Conservation (phyloP, 2,329 filamentous ascomycete genomes). For the Dothistroma pini region DNA sequence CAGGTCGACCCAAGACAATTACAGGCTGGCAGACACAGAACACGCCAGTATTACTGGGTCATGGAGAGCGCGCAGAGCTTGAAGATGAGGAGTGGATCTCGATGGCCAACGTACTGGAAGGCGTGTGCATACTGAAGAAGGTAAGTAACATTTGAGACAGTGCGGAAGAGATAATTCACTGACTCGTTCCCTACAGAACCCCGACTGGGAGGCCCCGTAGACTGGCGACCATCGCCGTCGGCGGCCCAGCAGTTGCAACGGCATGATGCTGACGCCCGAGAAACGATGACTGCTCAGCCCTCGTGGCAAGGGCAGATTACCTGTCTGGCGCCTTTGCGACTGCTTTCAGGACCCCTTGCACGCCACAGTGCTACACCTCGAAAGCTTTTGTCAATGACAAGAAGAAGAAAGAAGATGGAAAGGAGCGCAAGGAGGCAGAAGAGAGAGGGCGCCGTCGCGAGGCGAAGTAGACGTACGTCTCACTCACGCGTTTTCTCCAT, state of each 20-base stretch:
- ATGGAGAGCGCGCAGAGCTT: constrained; percentile 91
- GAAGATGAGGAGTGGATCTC: constrained; percentile 98
- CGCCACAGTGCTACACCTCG: not conserved
- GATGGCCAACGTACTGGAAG: constrained; percentile 86
- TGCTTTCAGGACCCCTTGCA: not conserved
- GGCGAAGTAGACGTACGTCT: constrained; percentile 1
- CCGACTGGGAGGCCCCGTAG: constrained; percentile 31
- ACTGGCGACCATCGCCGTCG: not conserved
- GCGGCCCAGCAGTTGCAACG: not conserved
- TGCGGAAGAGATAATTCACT: not conserved
- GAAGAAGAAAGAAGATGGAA: not conserved
- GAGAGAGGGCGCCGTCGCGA: not conserved
- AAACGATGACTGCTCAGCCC: not conserved
- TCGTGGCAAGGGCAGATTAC: not conserved
- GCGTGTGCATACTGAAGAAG: constrained; percentile 94
- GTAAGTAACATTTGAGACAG: constrained; percentile 51
- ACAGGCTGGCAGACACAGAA: constrained; percentile 99
- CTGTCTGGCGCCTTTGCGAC: not conserved
- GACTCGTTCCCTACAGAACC: constrained; percentile 24
- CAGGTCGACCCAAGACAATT: constrained; percentile 96
- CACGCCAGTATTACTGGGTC: constrained; percentile 91
- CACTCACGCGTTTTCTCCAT: not conserved
- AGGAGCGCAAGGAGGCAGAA: not conserved
- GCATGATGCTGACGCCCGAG: not conserved
- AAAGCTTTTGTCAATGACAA: not conserved